phyloP scores from a whole-genome alignment of 2,329 filamentous ascomycete species.

The Ceratocystis diversiconidia region DNA sequence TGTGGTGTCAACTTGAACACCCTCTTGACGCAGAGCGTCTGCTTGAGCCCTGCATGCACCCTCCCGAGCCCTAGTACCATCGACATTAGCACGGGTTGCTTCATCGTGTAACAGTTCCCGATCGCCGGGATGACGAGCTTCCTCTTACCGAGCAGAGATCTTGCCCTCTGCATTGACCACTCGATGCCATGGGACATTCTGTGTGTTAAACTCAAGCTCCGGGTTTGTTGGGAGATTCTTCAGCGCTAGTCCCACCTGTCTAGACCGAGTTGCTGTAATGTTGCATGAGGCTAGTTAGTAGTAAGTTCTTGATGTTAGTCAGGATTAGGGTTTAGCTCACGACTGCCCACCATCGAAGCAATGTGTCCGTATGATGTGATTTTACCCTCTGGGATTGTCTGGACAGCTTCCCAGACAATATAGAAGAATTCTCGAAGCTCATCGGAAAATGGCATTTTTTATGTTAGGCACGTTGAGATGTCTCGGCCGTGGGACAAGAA shows the following conservation, averaged over 20 bases:
- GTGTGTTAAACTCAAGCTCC: slow-evolving; percentile 47
- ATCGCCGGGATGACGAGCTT: not conserved
- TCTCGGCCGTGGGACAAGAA: no score
- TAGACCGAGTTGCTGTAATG: slow-evolving; percentile 48
- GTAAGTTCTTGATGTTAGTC: not conserved
- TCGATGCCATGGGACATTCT: slow-evolving; percentile 86
- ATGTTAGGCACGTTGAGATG: no score
- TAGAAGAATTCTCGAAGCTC: slow-evolving; percentile 61
- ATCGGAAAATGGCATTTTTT: slow-evolving; percentile 52
- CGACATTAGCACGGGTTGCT: not conserved
- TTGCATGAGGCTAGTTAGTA: not conserved
- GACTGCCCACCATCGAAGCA: slow-evolving; percentile 55
- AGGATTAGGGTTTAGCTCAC: slow-evolving; percentile 33
- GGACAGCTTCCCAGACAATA: slow-evolving; percentile 69
- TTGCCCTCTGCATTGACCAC: slow-evolving; percentile 77
- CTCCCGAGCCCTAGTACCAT: slow-evolving; percentile 32
- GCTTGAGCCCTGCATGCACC: slow-evolving; percentile 38
- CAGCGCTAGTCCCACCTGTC: slow-evolving; percentile 80
- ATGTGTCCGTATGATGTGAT: slow-evolving; percentile 85
- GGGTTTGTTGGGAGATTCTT: slow-evolving; percentile 60
- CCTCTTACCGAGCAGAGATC: slow-evolving; percentile 62
- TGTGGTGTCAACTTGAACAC: slow-evolving; percentile 35
- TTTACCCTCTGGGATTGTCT: slow-evolving; percentile 68
- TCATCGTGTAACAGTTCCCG: no score
- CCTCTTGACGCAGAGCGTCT: slow-evolving; percentile 35